A percentile compares a stretch with the other conserved stretches of the same genome.
phyloP scores from a whole-genome alignment of 768 basidiomycete genomes.

The Psilocybe tampanensis region DNA sequence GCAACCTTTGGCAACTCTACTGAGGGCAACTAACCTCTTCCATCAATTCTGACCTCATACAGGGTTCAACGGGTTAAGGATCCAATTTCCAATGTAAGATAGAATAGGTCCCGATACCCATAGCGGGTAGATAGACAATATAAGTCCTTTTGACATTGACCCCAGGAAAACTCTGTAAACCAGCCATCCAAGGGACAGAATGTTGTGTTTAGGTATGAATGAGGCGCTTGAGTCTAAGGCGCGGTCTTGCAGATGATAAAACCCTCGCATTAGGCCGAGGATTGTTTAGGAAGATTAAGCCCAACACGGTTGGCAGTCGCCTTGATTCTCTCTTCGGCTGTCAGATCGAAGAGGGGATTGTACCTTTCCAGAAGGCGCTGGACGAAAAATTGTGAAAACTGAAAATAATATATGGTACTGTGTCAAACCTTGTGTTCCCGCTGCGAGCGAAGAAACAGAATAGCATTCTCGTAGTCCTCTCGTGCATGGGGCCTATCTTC shows the following conservation, averaged over 20 bases:
- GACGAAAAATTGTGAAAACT: neutral
- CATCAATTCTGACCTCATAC: too few species aligned
- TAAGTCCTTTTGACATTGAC: too few species aligned
- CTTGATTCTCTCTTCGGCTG: conserved; percentile 76
- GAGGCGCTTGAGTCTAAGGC: neutral
- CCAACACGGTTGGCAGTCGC: conserved; percentile 90
- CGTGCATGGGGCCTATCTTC: conserved; percentile 31
- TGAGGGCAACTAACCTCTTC: too few species aligned
- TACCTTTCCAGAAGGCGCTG: conserved; percentile 84
- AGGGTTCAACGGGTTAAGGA: too few species aligned
- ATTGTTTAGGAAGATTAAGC: conserved; percentile 72
- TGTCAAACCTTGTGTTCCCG: conserved; percentile 71
- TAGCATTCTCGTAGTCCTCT: conserved; percentile 57
- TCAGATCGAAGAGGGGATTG: conserved; percentile 82
- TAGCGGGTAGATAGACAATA: neutral
- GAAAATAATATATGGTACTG: neutral
- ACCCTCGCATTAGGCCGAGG: conserved; percentile 22
- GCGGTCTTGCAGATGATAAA: neutral
- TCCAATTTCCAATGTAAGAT: too few species aligned
- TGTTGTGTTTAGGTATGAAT: too few species aligned
- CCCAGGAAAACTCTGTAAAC: too few species aligned
- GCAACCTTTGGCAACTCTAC: too few species aligned
- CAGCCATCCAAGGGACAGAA: too few species aligned
- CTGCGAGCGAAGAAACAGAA: conserved; percentile 73
- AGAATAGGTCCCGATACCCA: neutral